Percentiles rank a stretch among this genome's conserved stretches.
Conservation (phyloP, 2,329 filamentous ascomycete genomes). For the Fusarium domesticum region DNA sequence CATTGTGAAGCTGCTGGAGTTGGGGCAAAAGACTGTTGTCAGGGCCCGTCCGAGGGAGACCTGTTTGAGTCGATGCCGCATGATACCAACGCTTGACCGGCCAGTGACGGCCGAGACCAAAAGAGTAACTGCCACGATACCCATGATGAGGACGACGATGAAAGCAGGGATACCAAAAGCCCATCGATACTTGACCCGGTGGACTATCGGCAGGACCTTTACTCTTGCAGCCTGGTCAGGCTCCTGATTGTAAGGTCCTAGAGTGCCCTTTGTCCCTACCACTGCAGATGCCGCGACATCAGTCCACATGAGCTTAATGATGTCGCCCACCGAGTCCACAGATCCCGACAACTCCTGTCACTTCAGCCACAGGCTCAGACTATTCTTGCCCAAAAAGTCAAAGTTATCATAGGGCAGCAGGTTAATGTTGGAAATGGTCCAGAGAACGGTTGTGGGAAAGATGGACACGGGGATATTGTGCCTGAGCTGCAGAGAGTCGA, state of each 20-base stretch:
- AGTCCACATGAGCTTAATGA: constrained; percentile 17
- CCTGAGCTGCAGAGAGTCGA: neutral
- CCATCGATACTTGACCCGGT: constrained; percentile 19
- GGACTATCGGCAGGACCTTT: constrained; percentile 13
- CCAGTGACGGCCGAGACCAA: constrained; percentile 6
- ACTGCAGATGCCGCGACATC: constrained; percentile 21
- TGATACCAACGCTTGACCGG: constrained; percentile 8
- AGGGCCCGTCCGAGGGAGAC: constrained; percentile 18
- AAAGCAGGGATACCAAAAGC: constrained; percentile 21
- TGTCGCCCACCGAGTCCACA: constrained; percentile 5
- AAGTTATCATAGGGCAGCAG: neutral
- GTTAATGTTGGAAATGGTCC: constrained; percentile 7
- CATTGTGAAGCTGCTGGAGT: constrained; percentile 16
- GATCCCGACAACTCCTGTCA: constrained; percentile 15
- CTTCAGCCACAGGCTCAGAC: constrained; percentile 19
- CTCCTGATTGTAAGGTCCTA: constrained; percentile 15
- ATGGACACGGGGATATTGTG: constrained; percentile 17
- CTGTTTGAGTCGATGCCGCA: constrained; percentile 16
- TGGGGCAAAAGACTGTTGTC: constrained; percentile 14
- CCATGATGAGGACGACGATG: constrained; percentile 9
- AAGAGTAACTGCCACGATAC: constrained; percentile 7
- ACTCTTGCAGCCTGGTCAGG: constrained; percentile 10
- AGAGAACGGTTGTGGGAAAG: constrained; percentile 7
- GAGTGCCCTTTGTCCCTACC: constrained; percentile 20
- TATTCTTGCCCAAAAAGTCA: constrained; percentile 9